phyloP scores from a whole-genome alignment of 2,329 filamentous ascomycete genomes.

The Penicillium sp. region DNA sequence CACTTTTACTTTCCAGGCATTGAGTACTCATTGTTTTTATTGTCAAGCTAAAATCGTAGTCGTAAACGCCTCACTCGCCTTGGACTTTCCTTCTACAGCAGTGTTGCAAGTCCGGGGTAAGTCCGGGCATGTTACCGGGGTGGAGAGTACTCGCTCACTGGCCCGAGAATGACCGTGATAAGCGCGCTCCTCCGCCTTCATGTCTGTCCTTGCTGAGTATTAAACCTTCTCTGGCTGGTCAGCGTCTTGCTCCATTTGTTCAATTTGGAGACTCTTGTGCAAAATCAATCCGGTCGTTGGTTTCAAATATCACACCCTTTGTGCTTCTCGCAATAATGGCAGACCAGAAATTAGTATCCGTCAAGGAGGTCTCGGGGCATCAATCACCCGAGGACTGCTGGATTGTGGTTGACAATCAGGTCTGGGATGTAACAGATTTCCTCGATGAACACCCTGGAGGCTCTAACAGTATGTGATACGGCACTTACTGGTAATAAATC shows the following conservation, averaged over 20 bases:
- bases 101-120: conserved; percentile 15
- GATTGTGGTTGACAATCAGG: conserved; percentile 67
- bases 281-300: not conserved
- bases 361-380: conserved; percentile 51
- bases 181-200: not conserved
- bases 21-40: not conserved
- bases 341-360: conserved; percentile 37
- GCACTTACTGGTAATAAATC: not conserved
- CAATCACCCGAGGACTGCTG: conserved; percentile 56
- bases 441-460: conserved; percentile 64
- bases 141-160: conserved; percentile 7
- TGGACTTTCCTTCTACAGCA: not conserved
- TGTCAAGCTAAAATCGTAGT: not conserved
- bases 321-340: conserved; percentile 23
- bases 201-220: conserved; percentile 19
- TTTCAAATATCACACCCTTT: not conserved
- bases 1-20: not conserved
- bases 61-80: not conserved
- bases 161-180: conserved; percentile 12
- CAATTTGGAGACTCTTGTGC: not conserved
- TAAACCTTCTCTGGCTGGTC: conserved; percentile 17
- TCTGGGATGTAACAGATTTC: conserved; percentile 69
- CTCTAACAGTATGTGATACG: conserved; percentile 43
- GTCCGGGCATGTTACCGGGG: conserved; percentile 21
- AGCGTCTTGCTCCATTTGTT: not conserved